Base-by-base conservation (phyloP, 1,139 yeast genomes). In the Kluyveromyces sp. region DNA sequence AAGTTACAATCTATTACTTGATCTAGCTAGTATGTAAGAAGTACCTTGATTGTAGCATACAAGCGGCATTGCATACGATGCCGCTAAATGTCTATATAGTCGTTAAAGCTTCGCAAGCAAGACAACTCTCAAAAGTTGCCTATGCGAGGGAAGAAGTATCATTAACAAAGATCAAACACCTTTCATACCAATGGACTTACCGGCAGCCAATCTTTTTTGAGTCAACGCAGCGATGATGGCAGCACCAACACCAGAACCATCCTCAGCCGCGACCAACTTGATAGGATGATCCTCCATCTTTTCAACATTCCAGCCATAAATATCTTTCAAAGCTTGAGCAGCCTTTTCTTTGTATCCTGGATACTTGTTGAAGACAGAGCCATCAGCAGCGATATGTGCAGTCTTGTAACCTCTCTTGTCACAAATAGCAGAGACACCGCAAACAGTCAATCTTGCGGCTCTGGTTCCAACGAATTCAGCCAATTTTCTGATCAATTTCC, bases 201-300 rank as follows among this genome's bases (percentile, higher is more conserved):
- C 89, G 45, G 75, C 71, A 43, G 71, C 70, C 58, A 84, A 70
- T 70, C 97, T 81, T 66, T 78, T 71, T 66, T 82, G 78, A 45
- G 97, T 85, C 67, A 89, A 76, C 46, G 97, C 96, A 44, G 97
- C 96, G 68, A 89, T 89, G 56, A 92, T 77, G 41, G 97, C 98
- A 44, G 97, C 97, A 60, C 97, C 97, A 36, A 85, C 97, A 69
- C 97, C 98, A 44, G 94, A 82, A 56, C 98, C 98, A 70, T 92
- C 98, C 69, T 89, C 96, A 51, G 98, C 97, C 45, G 89, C 83
- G 35, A 84, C 85, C 57, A 89, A 77, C 51, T 72, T 67, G 60
- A 92, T 78, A 52, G 96, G 96, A 62, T 84, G 85, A 39, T 73
- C 69, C 44, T 68, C 66, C 41, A 58, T 53, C 42, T 60, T 50